These are phyloP conservation scores for Knoxia roxburghii DNA, from an alignment of 257 asterid genomes.

Conservation along the genomic window DNA sequence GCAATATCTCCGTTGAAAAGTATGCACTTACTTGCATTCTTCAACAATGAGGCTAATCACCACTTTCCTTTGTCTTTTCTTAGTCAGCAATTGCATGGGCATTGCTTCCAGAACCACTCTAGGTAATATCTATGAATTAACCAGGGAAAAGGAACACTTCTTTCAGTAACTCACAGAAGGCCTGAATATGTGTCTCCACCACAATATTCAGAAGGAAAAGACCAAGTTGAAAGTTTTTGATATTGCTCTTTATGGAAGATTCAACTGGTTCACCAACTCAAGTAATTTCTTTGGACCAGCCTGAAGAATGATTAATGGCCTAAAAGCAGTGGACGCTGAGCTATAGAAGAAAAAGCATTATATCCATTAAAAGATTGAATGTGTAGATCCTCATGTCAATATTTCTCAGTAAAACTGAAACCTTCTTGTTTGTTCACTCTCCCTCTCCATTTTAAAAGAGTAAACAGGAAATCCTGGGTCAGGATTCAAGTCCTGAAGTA, in stretches of 20 bases:
- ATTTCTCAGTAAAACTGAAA: neutral
- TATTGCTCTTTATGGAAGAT: neutral
- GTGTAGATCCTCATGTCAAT: neutral
- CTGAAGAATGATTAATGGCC: neutral
- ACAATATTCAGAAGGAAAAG: neutral
- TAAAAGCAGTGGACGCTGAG: neutral
- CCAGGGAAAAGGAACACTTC: constrained; percentile 3
- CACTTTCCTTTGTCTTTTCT: constrained; percentile 59
- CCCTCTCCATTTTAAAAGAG: neutral
- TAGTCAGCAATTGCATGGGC: constrained; percentile 67
- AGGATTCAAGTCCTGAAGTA: neutral
- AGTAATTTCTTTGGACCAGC: constrained; percentile 2
- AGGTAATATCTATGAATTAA: constrained; percentile 57
- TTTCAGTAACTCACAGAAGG: neutral
- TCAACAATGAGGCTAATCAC: constrained; percentile 54
- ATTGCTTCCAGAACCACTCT: constrained; percentile 81
- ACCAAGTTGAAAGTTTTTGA: neutral
- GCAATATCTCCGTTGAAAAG: neutral
- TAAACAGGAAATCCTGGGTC: neutral
- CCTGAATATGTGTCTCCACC: neutral
- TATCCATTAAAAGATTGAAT: no score
- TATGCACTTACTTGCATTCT: constrained; percentile 71
- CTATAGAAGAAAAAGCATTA: neutral
- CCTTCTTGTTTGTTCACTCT: neutral
- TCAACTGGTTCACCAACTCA: neutral